A percentile compares a stretch with the other conserved stretches of the same genome.
These are phyloP conservation scores for Moringa oleifera DNA, from an alignment of 345 rosid genomes.

Conservation along the genomic window DNA sequence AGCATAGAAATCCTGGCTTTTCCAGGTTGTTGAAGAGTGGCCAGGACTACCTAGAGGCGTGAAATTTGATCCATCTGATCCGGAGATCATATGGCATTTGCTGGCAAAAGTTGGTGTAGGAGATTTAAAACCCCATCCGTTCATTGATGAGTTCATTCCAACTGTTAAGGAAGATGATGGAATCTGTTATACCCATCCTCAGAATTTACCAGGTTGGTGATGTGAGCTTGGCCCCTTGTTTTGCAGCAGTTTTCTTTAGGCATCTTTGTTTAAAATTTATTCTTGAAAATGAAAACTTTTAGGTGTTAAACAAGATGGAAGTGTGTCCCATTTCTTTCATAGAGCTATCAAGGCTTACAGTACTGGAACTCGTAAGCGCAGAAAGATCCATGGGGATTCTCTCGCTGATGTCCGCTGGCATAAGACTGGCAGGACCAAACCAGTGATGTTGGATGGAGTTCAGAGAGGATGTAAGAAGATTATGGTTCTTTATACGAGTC, in stretches of 20 bases:
- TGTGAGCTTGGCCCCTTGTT: constrained; percentile 6
- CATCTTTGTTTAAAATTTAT: constrained; percentile 3
- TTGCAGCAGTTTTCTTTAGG: background rate
- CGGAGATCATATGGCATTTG: constrained; percentile 86
- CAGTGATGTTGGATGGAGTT: constrained; percentile 68
- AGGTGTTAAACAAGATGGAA: constrained; percentile 87
- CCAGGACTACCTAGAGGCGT: constrained; percentile 95
- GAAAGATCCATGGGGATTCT: constrained; percentile 82
- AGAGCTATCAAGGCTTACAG: constrained; percentile 84
- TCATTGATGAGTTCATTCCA: constrained; percentile 74
- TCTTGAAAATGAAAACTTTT: constrained; percentile 3
- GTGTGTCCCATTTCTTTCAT: constrained; percentile 74
- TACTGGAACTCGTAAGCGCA: constrained; percentile 87
- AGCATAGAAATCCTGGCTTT: background rate
- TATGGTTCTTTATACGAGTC: constrained; percentile 76
- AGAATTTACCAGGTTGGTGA: constrained; percentile 72
- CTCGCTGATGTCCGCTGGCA: constrained; percentile 94
- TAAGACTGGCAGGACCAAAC: constrained; percentile 88
- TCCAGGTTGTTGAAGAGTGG: constrained; percentile 76
- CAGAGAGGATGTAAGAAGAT: constrained; percentile 86
- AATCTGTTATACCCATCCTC: constrained; percentile 96
- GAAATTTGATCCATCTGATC: constrained; percentile 94
- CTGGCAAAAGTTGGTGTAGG: constrained; percentile 55
- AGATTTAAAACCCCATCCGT: constrained; percentile 58
- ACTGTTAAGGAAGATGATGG: constrained; percentile 81